Conservation (phyloP, 352 stramenopile genomes). For the Phytopythium mirpurense region DNA sequence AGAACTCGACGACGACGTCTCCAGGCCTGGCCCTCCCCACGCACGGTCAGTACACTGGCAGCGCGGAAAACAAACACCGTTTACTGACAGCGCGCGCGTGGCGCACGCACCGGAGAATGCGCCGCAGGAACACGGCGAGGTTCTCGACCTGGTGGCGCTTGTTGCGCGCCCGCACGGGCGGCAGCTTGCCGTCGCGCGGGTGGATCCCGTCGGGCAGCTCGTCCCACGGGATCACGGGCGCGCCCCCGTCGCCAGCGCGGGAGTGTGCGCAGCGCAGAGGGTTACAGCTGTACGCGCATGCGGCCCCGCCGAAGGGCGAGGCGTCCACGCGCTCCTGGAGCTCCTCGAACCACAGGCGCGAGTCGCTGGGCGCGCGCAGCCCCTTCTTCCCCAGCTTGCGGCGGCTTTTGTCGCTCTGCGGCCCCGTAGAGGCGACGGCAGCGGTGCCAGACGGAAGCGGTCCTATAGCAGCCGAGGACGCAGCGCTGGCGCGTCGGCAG, state of each 20-base stretch:
- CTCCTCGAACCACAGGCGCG: conserved; percentile 72
- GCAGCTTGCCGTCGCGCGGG: conserved; percentile 59
- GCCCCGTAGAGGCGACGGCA: background rate
- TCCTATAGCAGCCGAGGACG: background rate
- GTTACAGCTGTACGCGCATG: conserved; percentile 51
- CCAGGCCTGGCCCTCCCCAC: conserved; percentile 30
- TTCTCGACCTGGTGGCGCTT: conserved; percentile 81
- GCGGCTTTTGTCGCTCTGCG: conserved; percentile 26
- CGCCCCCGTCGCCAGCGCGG: background rate
- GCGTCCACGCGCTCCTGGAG: conserved; percentile 49
- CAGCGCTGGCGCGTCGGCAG: background rate
- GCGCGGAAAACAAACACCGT: too few relatives aligned
- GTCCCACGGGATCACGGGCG: conserved; percentile 51
- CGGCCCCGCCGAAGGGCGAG: conserved; percentile 25
- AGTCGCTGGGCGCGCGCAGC: conserved; percentile 33
- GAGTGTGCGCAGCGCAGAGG: conserved; percentile 45
- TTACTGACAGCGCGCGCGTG: background rate
- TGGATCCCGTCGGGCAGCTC: conserved; percentile 61
- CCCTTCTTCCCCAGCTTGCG: conserved; percentile 50
- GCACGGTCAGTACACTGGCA: background rate
- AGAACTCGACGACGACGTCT: conserved; percentile 81
- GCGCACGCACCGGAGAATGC: conserved; percentile 39
- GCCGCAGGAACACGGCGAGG: conserved; percentile 60
- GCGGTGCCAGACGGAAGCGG: background rate
- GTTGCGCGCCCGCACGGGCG: conserved; percentile 42